Evolutionary conservation across 108 stramenopile genomes (phyloP).

Genomic region (Epithemia pelagica): DNA sequence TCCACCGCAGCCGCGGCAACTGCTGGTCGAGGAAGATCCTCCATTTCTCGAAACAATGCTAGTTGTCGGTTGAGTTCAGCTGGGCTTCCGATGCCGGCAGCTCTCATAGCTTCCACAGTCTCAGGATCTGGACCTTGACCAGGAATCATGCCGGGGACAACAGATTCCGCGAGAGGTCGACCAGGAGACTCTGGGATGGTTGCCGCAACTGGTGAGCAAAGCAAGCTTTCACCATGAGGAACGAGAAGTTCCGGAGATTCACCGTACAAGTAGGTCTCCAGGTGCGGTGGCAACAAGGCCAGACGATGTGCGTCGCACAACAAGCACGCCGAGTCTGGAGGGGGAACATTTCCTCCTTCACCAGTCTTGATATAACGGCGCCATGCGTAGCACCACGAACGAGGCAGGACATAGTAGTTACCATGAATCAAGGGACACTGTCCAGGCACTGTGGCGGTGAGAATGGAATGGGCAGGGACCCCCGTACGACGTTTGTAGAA

Average conservation of each 20-base stretch:
- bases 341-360: constrained; percentile 54
- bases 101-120: background rate
- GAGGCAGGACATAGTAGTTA: constrained; percentile 61
- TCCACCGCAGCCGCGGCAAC: background rate
- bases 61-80: constrained; percentile 4
- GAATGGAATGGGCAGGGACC: constrained; percentile 35
- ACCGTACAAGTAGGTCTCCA: constrained; percentile 63
- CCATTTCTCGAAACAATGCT: background rate
- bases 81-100: background rate
- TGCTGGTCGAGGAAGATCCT: constrained; percentile 4
- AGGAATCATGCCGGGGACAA: background rate
- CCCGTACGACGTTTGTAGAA: constrained; percentile 67
- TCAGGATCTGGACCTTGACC: constrained; percentile 1
- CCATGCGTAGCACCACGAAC: constrained; percentile 77
- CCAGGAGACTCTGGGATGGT: background rate
- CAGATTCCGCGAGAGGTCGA: constrained; percentile 10
- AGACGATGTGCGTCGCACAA: constrained; percentile 74
- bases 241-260: constrained; percentile 45
- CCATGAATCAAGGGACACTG: constrained; percentile 58
- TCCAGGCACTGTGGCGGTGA: background rate
- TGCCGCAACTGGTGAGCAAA: background rate
- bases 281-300: constrained; percentile 71
- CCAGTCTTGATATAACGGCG: constrained; percentile 80
- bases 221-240: constrained; percentile 1
- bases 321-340: constrained; percentile 62